A percentile compares a stretch with the other conserved stretches of the same genome.
Evolutionary conservation across 495 filamentous ascomycete species (phyloP).

Genomic region (Podospora comata): DNA sequence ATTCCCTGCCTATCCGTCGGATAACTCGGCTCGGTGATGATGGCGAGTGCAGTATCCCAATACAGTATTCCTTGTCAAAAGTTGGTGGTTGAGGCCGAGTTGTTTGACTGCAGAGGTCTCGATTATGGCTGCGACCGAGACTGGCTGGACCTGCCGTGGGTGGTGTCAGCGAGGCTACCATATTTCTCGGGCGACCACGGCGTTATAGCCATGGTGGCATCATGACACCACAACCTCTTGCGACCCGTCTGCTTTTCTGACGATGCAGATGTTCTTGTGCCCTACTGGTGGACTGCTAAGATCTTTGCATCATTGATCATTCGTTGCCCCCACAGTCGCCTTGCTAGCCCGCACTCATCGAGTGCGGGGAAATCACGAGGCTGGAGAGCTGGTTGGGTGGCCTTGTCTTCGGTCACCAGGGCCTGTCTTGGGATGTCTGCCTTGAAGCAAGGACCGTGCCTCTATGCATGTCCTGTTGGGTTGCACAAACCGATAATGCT

Average conservation of each 20-base stretch:
- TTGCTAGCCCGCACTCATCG: neutral
- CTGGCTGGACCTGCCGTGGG: neutral
- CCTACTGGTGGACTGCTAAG: neutral
- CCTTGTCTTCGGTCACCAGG: neutral
- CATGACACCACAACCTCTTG: neutral
- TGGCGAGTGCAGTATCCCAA: neutral
- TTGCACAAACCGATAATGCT: neutral
- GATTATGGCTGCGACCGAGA: neutral
- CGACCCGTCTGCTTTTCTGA: no score
- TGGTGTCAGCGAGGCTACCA: neutral
- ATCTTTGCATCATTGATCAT: neutral
- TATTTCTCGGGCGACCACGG: neutral
- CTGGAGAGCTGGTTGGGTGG: neutral
- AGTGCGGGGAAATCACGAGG: neutral
- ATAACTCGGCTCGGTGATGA: neutral
- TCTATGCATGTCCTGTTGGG: neutral
- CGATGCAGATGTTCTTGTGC: neutral
- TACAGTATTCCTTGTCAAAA: neutral
- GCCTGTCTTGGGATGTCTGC: neutral
- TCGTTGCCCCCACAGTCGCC: neutral
- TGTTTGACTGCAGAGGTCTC: neutral
- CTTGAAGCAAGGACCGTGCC: neutral
- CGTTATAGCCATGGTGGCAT: neutral
- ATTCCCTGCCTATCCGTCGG: neutral
- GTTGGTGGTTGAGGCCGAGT: neutral